These are phyloP conservation scores for Arthrinium phaeospermum DNA, from an alignment of 2,329 filamentous ascomycete species.

Conservation along the genomic window DNA sequence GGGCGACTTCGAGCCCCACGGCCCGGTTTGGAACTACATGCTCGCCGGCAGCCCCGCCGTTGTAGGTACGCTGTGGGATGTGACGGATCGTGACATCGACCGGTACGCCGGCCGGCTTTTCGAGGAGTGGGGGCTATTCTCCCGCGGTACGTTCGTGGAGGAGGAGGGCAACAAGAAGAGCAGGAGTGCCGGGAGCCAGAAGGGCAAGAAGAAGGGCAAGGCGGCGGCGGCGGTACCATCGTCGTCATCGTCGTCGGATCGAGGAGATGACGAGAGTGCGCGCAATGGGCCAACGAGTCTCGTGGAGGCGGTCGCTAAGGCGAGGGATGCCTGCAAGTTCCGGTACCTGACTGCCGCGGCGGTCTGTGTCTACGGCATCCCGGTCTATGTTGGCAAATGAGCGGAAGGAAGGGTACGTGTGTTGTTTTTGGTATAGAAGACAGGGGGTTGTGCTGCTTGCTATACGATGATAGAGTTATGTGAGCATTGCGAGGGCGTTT, in stretches of 20 bases:
- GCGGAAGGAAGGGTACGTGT: background rate
- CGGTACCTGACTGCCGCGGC: conserved; percentile 92
- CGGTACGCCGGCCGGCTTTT: conserved; percentile 81
- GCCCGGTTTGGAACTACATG: conserved; percentile 90
- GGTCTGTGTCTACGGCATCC: conserved; percentile 93
- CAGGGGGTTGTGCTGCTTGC: background rate
- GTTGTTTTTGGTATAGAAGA: background rate
- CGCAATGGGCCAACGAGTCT: conserved; percentile 57
- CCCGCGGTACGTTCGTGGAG: conserved; percentile 50
- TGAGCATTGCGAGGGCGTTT: conserved; percentile 17
- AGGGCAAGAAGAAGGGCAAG: conserved; percentile 36
- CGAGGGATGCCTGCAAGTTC: conserved; percentile 81
- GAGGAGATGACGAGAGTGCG: conserved; percentile 28
- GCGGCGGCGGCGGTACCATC: conserved; percentile 33
- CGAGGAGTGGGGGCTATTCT: conserved; percentile 83
- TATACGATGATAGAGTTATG: background rate
- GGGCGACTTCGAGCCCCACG: conserved; percentile 89
- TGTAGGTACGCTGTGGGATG: conserved; percentile 95
- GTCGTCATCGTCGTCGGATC: conserved; percentile 31
- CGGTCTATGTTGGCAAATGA: conserved; percentile 72
- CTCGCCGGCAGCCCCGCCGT: conserved; percentile 85
- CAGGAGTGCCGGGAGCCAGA: conserved; percentile 30
- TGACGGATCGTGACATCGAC: conserved; percentile 97
- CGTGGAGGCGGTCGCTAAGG: conserved; percentile 80
- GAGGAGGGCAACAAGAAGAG: conserved; percentile 31